phyloP scores from a whole-genome alignment of 768 basidiomycete species.

The Boletus sp. region DNA sequence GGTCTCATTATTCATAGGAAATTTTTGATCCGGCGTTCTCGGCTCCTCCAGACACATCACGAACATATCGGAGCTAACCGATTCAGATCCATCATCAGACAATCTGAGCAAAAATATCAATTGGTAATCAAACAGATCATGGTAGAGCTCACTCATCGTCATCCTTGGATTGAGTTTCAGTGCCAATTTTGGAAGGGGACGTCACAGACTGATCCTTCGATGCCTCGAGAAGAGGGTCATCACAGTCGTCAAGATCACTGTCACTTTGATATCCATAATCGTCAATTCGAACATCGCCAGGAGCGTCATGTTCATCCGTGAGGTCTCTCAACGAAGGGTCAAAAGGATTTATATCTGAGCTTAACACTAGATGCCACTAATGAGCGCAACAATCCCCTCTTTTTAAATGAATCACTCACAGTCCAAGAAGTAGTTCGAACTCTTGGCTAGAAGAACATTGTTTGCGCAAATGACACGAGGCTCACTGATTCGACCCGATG shows the following conservation, averaged over 20 bases:
- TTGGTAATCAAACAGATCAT: neutral
- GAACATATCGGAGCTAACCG: conserved; percentile 17
- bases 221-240: too few relatives aligned
- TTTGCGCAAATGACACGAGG: conserved; percentile 29
- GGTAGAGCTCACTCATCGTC: conserved; percentile 2
- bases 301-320: conserved; percentile 3
- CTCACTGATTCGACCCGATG: conserved; percentile 6
- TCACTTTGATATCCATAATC: conserved; percentile 34
- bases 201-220: neutral
- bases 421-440: conserved; percentile 27
- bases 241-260: conserved; percentile 30
- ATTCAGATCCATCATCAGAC: conserved; percentile 1
- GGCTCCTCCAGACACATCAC: conserved; percentile 15
- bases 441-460: conserved; percentile 22
- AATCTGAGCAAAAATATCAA: conserved; percentile 2
- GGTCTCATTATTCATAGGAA: neutral
- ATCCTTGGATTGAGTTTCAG: neutral
- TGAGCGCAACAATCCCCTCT: neutral
- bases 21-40: neutral
- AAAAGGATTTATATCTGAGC: neutral
- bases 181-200: neutral
- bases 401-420: conserved; percentile 11
- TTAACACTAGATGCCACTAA: conserved; percentile 7
- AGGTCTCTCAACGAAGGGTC: conserved; percentile 18
- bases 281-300: conserved; percentile 2